These are phyloP conservation scores for Stagonosporopsis cucurbitacearum DNA, from an alignment of 2,329 filamentous ascomycete species.

Conservation along the genomic window DNA sequence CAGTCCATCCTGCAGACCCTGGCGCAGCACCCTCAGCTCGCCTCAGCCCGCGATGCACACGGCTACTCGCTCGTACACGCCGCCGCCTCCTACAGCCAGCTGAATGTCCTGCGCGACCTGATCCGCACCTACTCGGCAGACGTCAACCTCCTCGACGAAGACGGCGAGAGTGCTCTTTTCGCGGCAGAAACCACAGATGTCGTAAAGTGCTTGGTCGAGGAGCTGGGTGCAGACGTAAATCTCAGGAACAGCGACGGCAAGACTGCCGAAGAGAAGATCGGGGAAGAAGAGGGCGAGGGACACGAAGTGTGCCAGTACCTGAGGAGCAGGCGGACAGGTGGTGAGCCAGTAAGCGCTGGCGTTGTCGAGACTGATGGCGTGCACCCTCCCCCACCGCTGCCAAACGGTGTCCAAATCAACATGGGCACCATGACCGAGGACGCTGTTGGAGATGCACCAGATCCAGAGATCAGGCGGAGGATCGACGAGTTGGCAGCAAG, in stretches of 20 bases:
- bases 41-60: conserved; percentile 81
- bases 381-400: conserved; percentile 66
- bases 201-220: conserved; percentile 80
- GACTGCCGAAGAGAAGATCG: conserved; percentile 82
- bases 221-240: conserved; percentile 73
- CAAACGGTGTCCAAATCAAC: conserved; percentile 77
- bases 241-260: conserved; percentile 75
- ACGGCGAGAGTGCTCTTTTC: conserved; percentile 93
- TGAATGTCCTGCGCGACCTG: conserved; percentile 77
- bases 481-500: conserved; percentile 89
- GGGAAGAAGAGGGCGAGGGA: conserved; percentile 75
- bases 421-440: conserved; percentile 72
- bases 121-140: conserved; percentile 78
- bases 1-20: conserved; percentile 76
- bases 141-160: conserved; percentile 84
- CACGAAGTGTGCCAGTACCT: conserved; percentile 79
- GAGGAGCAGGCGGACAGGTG: conserved; percentile 34
- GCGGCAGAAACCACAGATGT: conserved; percentile 83
- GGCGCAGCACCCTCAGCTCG: conserved; percentile 74
- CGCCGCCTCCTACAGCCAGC: conserved; percentile 88
- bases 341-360: conserved; percentile 34
- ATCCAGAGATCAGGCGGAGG: conserved; percentile 81
- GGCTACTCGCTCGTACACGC: conserved; percentile 96
- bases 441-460: conserved; percentile 66
- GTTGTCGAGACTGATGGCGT: conserved; percentile 31